phyloP scores from a whole-genome alignment of 768 basidiomycete species.

The Russula ochroleuca region DNA sequence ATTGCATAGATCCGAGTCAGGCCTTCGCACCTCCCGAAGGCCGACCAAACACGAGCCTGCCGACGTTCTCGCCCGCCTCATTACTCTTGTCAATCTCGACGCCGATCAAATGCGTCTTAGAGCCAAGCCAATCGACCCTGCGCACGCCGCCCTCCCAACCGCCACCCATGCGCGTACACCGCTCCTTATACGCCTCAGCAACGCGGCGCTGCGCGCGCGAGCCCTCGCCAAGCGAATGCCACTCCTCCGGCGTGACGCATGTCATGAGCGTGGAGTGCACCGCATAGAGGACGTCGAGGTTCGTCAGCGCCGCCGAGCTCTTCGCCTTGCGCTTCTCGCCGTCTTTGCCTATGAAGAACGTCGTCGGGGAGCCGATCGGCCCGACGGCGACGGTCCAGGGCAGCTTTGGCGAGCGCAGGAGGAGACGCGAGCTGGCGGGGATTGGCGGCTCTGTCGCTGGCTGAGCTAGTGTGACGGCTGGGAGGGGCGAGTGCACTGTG shows the following conservation, averaged over 20 bases:
- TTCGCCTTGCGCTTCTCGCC: constrained; percentile 11
- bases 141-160: constrained; percentile 69
- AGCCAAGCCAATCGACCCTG: constrained; percentile 61
- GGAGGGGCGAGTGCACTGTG: constrained; percentile 50
- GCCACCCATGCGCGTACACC: constrained; percentile 56
- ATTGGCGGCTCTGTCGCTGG: constrained; percentile 63
- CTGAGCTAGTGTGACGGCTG: constrained; percentile 52
- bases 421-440: constrained; percentile 42
- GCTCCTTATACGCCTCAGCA: constrained; percentile 56
- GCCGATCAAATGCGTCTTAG: constrained; percentile 56
- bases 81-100: constrained; percentile 52
- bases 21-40: constrained; percentile 27
- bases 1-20: background rate
- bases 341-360: constrained; percentile 27
- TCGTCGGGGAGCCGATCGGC: constrained; percentile 33
- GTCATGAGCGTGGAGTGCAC: constrained; percentile 52
- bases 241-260: constrained; percentile 60
- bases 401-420: constrained; percentile 53
- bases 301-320: constrained; percentile 42
- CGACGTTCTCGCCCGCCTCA: constrained; percentile 37
- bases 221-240: constrained; percentile 54
- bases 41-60: constrained; percentile 48
- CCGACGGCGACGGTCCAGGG: constrained; percentile 58
- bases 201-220: constrained; percentile 56
- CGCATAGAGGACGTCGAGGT: constrained; percentile 58